phyloP scores from a whole-genome alignment of 768 basidiomycete species.

The Amanita fuliginea region DNA sequence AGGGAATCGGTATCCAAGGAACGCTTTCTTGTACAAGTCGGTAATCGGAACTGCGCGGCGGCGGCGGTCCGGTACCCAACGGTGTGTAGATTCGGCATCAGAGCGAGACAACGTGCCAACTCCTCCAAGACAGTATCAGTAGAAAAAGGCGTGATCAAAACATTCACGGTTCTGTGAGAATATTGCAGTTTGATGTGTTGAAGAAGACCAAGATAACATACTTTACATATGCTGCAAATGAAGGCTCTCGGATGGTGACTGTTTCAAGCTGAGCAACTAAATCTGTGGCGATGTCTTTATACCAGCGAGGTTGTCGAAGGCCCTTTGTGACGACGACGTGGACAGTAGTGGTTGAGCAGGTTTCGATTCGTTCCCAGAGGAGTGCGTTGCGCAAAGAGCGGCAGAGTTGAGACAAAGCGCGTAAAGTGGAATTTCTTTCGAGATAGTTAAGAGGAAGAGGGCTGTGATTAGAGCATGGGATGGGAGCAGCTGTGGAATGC shows the following conservation, averaged over 20 bases:
- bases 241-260: conserved; percentile 14
- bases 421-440: conserved; percentile 7
- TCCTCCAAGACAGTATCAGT: conserved; percentile 11
- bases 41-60: background rate
- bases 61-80: too few relatives aligned
- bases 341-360: conserved; percentile 8
- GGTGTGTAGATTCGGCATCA: conserved; percentile 16
- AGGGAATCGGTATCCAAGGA: background rate
- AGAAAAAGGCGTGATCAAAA: conserved; percentile 9
- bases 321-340: background rate
- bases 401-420: conserved; percentile 13
- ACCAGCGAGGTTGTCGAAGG: background rate
- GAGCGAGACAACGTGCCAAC: conserved; percentile 12
- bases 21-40: background rate
- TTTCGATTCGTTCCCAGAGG: conserved; percentile 12
- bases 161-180: conserved; percentile 11
- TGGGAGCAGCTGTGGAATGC: conserved; percentile 9
- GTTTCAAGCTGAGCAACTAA: conserved; percentile 14
- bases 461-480: conserved; percentile 5
- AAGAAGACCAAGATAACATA: background rate
- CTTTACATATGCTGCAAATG: conserved; percentile 13
- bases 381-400: conserved; percentile 10
- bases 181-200: background rate
- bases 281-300: conserved; percentile 8
- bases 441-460: background rate